phyloP scores from a whole-genome alignment of 2,329 filamentous ascomycete genomes.

The Sclerotinia subarctica region DNA sequence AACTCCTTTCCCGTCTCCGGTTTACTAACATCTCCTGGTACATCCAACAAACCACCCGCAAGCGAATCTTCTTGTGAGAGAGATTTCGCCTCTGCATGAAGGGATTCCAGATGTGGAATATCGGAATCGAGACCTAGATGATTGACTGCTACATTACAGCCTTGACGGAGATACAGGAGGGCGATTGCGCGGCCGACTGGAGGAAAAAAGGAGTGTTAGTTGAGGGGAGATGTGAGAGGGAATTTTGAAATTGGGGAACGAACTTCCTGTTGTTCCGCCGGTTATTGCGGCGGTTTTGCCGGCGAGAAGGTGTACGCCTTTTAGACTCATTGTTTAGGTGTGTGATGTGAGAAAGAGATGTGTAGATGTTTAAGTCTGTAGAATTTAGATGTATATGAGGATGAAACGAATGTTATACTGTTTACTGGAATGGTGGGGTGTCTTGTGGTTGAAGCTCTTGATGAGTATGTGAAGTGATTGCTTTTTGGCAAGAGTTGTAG shows the following conservation, averaged over 20 bases:
- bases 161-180: conserved; percentile 73
- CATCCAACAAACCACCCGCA: conserved; percentile 58
- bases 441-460: not conserved
- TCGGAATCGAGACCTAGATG: conserved; percentile 63
- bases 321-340: not conserved
- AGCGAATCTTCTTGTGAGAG: conserved; percentile 45
- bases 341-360: not conserved
- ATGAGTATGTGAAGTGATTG: not conserved
- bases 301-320: conserved; percentile 8
- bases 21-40: conserved; percentile 74
- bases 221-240: conserved; percentile 49
- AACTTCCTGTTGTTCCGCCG: conserved; percentile 21
- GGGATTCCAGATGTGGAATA: conserved; percentile 49
- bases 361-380: not conserved
- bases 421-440: not conserved
- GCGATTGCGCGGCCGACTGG: conserved; percentile 78
- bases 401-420: not conserved
- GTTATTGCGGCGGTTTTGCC: conserved; percentile 22
- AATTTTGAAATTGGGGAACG: conserved; percentile 39
- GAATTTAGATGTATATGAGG: not conserved
- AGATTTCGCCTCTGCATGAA: conserved; percentile 50
- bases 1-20: conserved; percentile 68
- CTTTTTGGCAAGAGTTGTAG: not conserved
- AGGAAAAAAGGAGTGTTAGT: not conserved
- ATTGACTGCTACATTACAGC: conserved; percentile 76